Percentiles rank a stretch among this genome's conserved stretches.
Conservation (phyloP, 805 yeast genomes). For the Cephaloascus fragrans region DNA sequence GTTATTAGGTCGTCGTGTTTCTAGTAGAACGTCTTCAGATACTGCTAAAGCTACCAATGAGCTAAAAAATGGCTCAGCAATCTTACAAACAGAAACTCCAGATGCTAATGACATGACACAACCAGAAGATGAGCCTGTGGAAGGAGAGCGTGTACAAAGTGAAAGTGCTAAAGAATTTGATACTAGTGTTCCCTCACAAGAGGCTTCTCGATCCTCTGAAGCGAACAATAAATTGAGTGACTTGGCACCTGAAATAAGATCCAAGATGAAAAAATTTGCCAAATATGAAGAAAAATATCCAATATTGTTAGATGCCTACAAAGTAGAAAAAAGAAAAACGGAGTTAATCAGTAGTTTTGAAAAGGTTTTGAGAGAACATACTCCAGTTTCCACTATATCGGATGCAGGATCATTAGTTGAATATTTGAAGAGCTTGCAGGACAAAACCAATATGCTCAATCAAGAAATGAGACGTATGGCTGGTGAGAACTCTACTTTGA, state of each 20-base stretch:
- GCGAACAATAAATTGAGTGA: conserved; percentile 25
- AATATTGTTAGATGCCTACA: conserved; percentile 71
- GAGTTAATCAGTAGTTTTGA: conserved; percentile 57
- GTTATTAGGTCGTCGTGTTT: conserved; percentile 5
- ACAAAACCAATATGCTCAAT: conserved; percentile 50
- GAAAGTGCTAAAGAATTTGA: conserved; percentile 9
- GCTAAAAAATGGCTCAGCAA: conserved; percentile 20
- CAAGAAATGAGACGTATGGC: conserved; percentile 51
- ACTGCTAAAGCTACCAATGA: conserved; percentile 6
- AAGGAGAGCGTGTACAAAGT: conserved; percentile 5
- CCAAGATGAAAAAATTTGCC: conserved; percentile 62
- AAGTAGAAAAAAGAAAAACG: conserved; percentile 61
- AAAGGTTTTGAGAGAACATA: conserved; percentile 59
- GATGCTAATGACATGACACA: conserved; percentile 32
- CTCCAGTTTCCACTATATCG: conserved; percentile 69
- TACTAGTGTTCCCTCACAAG: conserved; percentile 1
- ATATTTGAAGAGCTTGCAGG: conserved; percentile 52
- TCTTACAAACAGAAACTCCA: conserved; percentile 36
- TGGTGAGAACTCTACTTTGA: conserved; percentile 13
- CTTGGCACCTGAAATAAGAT: conserved; percentile 46
- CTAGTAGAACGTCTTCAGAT: conserved; percentile 11
- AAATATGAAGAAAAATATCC: conserved; percentile 93
- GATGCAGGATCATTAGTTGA: conserved; percentile 66
- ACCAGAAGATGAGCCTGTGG: conserved; percentile 31
- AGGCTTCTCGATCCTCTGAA: not conserved